Base-by-base conservation (phyloP, 2,329 filamentous ascomycete species). In the Zymoseptoria tritici region DNA sequence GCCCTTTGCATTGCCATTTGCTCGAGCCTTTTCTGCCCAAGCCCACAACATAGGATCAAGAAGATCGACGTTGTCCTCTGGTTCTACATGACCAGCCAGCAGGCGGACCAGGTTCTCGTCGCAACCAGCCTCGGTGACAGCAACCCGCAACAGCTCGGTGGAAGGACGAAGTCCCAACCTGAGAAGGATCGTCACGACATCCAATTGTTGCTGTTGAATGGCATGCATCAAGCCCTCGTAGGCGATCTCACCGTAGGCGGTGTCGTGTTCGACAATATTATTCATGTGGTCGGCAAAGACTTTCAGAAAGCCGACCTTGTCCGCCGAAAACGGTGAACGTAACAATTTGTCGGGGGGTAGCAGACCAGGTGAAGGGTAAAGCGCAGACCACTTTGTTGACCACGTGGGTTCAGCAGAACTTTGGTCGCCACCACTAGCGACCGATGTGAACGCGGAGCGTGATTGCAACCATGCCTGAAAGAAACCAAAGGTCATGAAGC, bases 401-500 rank as follows among this genome's bases (percentile, higher is more conserved):
- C 55, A 64, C 16, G 36, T 16, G 11, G 13, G 36, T 6, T n/a
- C 4, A 46, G 11, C 36, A 46, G 13, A 46, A 20, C 61, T 54
- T 51, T n/a, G 7, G 21, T 52, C 26, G 49, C 42, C 56, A 36
- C 19, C 29, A 57, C 51, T 51, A 50, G 52, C 16, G 49, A 20
- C 24, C 22, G 36, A 29, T 3, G 16, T 16, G 26, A 31, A 19
- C 20, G 36, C 31, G 2, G 31, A 13, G 13, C 57, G 57, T 49
- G 52, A 55, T 29, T 61, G 36, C n/a, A 70, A 59, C 68, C 68
- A 72, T 8, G 50, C 52, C 22, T 60, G 65, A 60, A 73, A 73
- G 53, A 72, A 67, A 9, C 56, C 53, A 67, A 68, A 74, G n/a
- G 67, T 71, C 64, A 74, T 66, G 66, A 73, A 74, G 16, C 65